A percentile compares a stretch with the other conserved stretches of the same genome.
These are phyloP conservation scores for Colletotrichum horii DNA, from an alignment of 2,329 filamentous ascomycete species.

Conservation along the genomic window DNA sequence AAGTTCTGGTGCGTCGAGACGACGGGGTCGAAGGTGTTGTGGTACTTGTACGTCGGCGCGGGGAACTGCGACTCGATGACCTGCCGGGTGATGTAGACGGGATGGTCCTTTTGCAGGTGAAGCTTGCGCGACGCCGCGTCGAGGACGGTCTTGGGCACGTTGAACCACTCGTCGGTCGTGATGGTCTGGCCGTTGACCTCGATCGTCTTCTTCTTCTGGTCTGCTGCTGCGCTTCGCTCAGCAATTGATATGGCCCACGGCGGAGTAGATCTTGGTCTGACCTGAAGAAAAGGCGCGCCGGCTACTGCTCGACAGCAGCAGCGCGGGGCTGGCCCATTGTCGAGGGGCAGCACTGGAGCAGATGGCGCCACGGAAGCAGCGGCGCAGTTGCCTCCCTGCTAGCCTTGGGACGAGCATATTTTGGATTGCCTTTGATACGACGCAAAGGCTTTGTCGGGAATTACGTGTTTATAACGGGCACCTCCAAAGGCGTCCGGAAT, in stretches of 20 bases:
- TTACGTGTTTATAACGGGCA: slow-evolving; percentile 3
- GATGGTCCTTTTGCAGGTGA: slow-evolving; percentile 92
- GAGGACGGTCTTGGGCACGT: slow-evolving; percentile 78
- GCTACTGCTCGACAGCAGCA: neutral
- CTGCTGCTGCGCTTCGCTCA: neutral
- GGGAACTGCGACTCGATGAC: slow-evolving; percentile 93
- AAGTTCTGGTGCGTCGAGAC: slow-evolving; percentile 91
- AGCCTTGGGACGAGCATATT: slow-evolving; percentile 12
- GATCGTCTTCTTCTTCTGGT: slow-evolving; percentile 41
- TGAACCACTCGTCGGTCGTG: slow-evolving; percentile 81
- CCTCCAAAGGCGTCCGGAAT: neutral
- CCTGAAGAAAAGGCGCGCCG: slow-evolving; percentile 27
- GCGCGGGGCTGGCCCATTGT: neutral
- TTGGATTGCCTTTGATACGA: neutral
- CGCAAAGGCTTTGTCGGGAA: neutral
- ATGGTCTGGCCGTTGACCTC: slow-evolving; percentile 70
- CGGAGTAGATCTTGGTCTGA: slow-evolving; percentile 6
- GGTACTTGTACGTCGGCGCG: slow-evolving; percentile 71
- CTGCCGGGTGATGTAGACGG: slow-evolving; percentile 86
- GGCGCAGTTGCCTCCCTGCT: slow-evolving; percentile 15
- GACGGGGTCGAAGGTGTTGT: slow-evolving; percentile 82
- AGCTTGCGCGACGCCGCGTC: slow-evolving; percentile 76
- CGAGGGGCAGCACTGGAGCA: neutral
- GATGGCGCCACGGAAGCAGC: slow-evolving; percentile 13
- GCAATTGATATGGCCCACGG: neutral